Conservation (phyloP, 1,139 yeast species). For the Taphrina sp. region DNA sequence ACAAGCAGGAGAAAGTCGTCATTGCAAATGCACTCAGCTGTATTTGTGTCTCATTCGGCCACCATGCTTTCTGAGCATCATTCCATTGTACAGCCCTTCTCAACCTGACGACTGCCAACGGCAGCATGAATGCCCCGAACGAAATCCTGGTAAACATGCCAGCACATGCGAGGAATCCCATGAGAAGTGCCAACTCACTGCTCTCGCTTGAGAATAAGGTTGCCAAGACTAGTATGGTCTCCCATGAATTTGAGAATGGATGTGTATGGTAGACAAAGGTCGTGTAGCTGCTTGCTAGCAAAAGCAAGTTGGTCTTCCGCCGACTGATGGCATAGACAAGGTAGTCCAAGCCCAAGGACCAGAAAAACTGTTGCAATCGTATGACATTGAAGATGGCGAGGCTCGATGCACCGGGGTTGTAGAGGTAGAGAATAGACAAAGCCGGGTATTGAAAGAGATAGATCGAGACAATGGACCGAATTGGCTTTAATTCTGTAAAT, state of each 20-base stretch:
- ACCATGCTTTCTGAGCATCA: conserved; percentile 41
- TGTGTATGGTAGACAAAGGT: conserved; percentile 81
- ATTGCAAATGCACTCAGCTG: conserved; percentile 10
- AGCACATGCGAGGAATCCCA: conserved; percentile 59
- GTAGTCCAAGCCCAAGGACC: conserved; percentile 42
- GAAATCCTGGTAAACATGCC: conserved; percentile 86
- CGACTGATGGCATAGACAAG: not conserved
- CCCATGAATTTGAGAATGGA: conserved; percentile 82
- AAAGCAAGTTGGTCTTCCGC: conserved; percentile 1
- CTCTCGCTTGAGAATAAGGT: not conserved
- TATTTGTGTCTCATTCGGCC: not conserved
- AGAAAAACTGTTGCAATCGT: conserved; percentile 57
- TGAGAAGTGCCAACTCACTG: conserved; percentile 42
- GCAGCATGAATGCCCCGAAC: conserved; percentile 66
- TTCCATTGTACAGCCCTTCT: conserved; percentile 37
- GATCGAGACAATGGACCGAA: conserved; percentile 72
- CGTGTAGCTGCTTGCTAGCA: conserved; percentile 49
- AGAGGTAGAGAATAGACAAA: conserved; percentile 44
- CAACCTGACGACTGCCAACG: conserved; percentile 43
- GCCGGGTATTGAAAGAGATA: conserved; percentile 68
- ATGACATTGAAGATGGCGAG: conserved; percentile 55
- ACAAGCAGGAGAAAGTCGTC: conserved; percentile 42
- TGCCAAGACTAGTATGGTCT: conserved; percentile 59
- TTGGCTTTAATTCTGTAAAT: conserved; percentile 57
- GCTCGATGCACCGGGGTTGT: conserved; percentile 36